Base-by-base conservation (phyloP, 2,329 filamentous ascomycete species). In the Stemphylium lycopersici region DNA sequence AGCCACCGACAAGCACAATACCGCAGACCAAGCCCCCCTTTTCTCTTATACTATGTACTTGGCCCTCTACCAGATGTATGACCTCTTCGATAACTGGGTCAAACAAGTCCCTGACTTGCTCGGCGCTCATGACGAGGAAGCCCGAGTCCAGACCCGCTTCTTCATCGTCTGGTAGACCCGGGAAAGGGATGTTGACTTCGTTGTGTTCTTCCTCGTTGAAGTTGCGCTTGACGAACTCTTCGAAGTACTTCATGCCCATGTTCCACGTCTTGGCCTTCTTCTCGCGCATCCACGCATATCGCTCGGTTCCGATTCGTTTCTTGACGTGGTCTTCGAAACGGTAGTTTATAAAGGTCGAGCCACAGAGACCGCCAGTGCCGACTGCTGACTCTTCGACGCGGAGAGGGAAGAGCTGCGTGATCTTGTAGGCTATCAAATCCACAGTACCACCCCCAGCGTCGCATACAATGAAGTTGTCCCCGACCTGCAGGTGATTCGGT, bases 141-240 rank as follows among this genome's bases (percentile, higher is more conserved):
- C 90, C 90, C 2, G 84, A 89, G 70, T 93, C 90, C 7, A 93
- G 77, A 0, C 89, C 87, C 13, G 84, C 87, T 44, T 87, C 87
- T 73, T 91, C 87, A 54, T 93, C 88, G 64, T 93, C 90, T 0
- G 89, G 83, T 2, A 92, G 76, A 1, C 90, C 90, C 1, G 89
- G 90, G 61, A 93, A 90, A 0, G 90, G 90, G 3, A 93, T 84
- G 53, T 91, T 91, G 54, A 92, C 84, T 70, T 93, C 90, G 44
- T 87, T 82, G 59, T 90, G 85, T 67, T 91, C 89, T 41, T 91
- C 88, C 65, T 90, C 87, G 69, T 90, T 88, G 70, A 93, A 93
- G 67, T 91, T 92, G 12, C 90, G 83, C 76, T 93, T 93, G 12
- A 93, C 89, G 69, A 91, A 92, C 69, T 93, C 89, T 66, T 93